These are phyloP conservation scores for Nicotiana attenuata DNA, from an alignment of 257 asterid species.

Conservation along the genomic window DNA sequence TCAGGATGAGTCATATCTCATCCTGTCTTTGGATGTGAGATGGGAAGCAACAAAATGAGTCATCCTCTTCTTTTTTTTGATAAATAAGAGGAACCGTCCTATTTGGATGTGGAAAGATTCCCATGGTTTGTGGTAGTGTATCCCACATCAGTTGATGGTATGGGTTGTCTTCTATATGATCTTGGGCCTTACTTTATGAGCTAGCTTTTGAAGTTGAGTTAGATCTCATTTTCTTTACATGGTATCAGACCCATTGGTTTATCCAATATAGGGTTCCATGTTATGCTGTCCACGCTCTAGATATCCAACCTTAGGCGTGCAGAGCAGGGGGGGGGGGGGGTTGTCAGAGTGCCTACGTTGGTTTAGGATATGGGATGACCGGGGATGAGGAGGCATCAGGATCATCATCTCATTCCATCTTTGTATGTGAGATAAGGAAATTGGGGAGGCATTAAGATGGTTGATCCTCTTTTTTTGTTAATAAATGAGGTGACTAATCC, in stretches of 20 bases:
- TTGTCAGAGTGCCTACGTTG: neutral
- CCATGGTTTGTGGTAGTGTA: neutral
- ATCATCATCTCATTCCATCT: neutral
- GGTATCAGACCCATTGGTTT: conserved; percentile 2
- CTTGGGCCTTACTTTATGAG: neutral
- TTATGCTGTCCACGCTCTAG: neutral
- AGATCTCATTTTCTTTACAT: neutral
- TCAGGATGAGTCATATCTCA: neutral
- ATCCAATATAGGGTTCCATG: neutral
- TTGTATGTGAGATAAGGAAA: neutral
- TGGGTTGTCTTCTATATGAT: neutral
- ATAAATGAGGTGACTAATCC: neutral
- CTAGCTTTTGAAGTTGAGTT: neutral
- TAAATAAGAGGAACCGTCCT: neutral
- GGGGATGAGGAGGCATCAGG: neutral
- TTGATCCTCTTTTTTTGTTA: neutral
- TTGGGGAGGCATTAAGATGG: neutral
- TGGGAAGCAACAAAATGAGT: neutral
- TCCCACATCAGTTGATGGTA: neutral
- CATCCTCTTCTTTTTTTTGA: neutral
- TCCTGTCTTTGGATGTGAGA: neutral
- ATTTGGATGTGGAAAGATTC: conserved; percentile 3
- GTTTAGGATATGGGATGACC: too few species aligned
- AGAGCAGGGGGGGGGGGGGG: neutral
- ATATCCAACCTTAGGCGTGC: neutral